These are phyloP conservation scores for Didymella sp. DNA, from an alignment of 2,329 filamentous ascomycete species.

Conservation along the genomic window DNA sequence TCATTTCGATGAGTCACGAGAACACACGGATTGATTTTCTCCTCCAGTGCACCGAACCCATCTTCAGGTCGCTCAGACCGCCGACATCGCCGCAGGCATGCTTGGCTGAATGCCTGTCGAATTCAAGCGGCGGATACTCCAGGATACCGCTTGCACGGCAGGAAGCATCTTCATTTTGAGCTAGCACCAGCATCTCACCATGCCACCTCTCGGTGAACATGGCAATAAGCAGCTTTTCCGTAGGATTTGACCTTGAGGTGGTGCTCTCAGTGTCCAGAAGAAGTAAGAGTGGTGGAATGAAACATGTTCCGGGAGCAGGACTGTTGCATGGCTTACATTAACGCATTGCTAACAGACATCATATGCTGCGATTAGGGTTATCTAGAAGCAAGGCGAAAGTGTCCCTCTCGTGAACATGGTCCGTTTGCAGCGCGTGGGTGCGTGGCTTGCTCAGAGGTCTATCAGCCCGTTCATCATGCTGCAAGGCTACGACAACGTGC, in stretches of 20 bases:
- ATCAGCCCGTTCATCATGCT: conserved; percentile 9
- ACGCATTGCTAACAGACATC: conserved; percentile 25
- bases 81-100: conserved; percentile 43
- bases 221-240: conserved; percentile 5
- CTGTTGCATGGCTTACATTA: conserved; percentile 25
- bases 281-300: conserved; percentile 24
- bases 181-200: conserved; percentile 24
- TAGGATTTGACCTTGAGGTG: conserved; percentile 16
- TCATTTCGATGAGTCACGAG: conserved; percentile 48
- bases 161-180: conserved; percentile 3
- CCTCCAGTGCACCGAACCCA: conserved; percentile 25
- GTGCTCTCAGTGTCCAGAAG: conserved; percentile 16
- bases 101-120: conserved; percentile 25
- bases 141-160: conserved; percentile 26
- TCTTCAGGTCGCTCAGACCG: conserved; percentile 24
- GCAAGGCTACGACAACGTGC: background rate
- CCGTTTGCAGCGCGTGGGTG: conserved; percentile 18
- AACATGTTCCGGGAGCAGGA: conserved; percentile 19
- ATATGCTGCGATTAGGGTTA: conserved; percentile 17
- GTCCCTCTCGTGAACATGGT: conserved; percentile 11
- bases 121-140: conserved; percentile 37
- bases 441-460: conserved; percentile 18
- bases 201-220: conserved; percentile 17
- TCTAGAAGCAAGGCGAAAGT: conserved; percentile 18
- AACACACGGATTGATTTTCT: conserved; percentile 34